Conservation (phyloP, 2,329 filamentous ascomycete species). For the Parafenestella ontariensis region DNA sequence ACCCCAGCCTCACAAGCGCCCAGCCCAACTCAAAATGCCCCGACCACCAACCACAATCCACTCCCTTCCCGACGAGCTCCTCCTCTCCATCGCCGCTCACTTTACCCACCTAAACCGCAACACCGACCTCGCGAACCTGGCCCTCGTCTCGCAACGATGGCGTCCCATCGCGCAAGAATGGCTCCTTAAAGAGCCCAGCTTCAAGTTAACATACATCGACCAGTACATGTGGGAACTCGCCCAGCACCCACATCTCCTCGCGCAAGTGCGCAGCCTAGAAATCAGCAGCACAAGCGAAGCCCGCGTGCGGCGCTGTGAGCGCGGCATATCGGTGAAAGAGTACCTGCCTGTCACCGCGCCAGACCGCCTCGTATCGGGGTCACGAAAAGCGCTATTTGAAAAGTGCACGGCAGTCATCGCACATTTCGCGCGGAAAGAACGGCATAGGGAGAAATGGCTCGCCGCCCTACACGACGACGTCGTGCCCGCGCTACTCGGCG, state of each 20-base stretch:
- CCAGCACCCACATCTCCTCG: slow-evolving; percentile 4
- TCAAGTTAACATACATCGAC: slow-evolving; percentile 23
- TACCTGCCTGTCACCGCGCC: neutral
- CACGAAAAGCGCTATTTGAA: neutral
- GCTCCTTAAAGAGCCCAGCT: slow-evolving; percentile 18
- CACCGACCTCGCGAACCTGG: slow-evolving; percentile 14
- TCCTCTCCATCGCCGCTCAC: slow-evolving; percentile 16
- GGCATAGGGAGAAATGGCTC: slow-evolving; percentile 2
- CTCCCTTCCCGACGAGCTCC: slow-evolving; percentile 22
- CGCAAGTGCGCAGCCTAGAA: slow-evolving; percentile 17
- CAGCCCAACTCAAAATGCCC: neutral
- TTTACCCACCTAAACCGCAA: slow-evolving; percentile 14
- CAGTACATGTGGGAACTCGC: slow-evolving; percentile 18
- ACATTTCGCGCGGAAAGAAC: neutral
- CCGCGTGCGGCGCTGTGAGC: neutral
- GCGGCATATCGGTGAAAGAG: neutral
- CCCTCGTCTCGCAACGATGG: slow-evolving; percentile 19
- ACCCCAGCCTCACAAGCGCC: neutral
- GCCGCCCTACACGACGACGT: slow-evolving; percentile 7
- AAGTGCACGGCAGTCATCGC: slow-evolving; percentile 6
- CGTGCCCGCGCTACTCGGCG: slow-evolving; percentile 12
- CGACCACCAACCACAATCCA: slow-evolving; percentile 5
- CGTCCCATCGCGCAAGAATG: slow-evolving; percentile 22
- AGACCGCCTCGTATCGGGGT: neutral
- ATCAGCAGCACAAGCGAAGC: slow-evolving; percentile 19